These are phyloP conservation scores for Vaucheria bursata DNA, from an alignment of 352 stramenopile species.

Conservation along the genomic window DNA sequence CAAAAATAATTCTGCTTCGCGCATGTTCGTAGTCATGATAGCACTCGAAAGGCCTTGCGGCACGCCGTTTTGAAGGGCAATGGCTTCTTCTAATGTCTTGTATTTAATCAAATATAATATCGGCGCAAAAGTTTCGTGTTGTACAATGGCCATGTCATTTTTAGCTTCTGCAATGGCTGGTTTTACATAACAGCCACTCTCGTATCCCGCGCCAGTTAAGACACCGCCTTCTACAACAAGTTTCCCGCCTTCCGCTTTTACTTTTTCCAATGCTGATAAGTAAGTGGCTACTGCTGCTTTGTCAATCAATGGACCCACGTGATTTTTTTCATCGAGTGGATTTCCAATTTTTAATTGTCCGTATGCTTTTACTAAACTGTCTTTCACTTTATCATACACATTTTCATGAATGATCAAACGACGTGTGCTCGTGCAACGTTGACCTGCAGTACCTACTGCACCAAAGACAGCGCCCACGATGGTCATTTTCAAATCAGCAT, in stretches of 20 bases:
- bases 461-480: conserved; percentile 56
- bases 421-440: conserved; percentile 80
- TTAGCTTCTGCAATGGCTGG: too few relatives aligned
- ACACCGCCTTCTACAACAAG: conserved; percentile 71
- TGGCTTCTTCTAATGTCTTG: too few relatives aligned
- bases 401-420: conserved; percentile 77
- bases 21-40: conserved; percentile 78
- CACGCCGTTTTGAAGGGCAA: conserved; percentile 80
- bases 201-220: conserved; percentile 51
- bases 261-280: conserved; percentile 65
- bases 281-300: conserved; percentile 71
- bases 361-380: conserved; percentile 69
- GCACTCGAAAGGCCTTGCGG: conserved; percentile 77
- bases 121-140: too few relatives aligned
- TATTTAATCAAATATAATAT: too few relatives aligned
- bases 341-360: conserved; percentile 73
- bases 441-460: conserved; percentile 75
- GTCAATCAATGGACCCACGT: conserved; percentile 69
- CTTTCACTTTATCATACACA: conserved; percentile 75
- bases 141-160: too few relatives aligned
- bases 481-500: conserved; percentile 59
- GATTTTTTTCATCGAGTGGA: conserved; percentile 66
- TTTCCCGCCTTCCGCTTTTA: conserved; percentile 72
- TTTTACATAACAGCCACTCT: conserved; percentile 73
- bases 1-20: conserved; percentile 81